Percentiles rank a stretch among this genome's conserved stretches.
Conservation (phyloP, 257 asterid genomes). For the Paulownia fortunei region DNA sequence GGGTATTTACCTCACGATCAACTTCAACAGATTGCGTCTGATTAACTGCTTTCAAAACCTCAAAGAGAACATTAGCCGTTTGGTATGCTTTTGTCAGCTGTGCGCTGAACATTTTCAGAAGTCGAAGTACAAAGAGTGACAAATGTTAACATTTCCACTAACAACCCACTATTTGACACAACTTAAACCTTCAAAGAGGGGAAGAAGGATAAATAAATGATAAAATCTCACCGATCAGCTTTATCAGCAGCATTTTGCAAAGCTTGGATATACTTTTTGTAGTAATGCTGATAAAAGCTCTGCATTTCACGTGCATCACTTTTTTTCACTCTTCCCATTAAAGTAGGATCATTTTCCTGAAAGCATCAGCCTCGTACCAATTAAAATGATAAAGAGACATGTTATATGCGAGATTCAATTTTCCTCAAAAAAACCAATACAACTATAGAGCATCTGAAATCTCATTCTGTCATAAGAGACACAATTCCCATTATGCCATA, state of each 20-base stretch:
- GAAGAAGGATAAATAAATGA: neutral
- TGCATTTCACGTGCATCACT: conserved; percentile 99
- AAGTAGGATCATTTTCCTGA: conserved; percentile 95
- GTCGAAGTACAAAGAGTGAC: conserved; percentile 5
- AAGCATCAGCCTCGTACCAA: conserved; percentile 26
- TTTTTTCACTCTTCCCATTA: conserved; percentile 90
- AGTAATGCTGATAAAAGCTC: conserved; percentile 95
- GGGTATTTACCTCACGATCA: conserved; percentile 81
- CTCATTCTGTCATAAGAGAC: neutral
- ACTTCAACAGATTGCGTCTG: conserved; percentile 91
- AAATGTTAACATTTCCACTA: conserved; percentile 22
- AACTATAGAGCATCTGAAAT: neutral
- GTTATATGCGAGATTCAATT: neutral
- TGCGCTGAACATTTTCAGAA: conserved; percentile 59
- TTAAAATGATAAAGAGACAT: conserved; percentile 8
- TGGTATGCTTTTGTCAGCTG: conserved; percentile 95
- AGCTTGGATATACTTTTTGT: conserved; percentile 93
- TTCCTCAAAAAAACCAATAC: neutral
- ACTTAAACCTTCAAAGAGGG: conserved; percentile 15
- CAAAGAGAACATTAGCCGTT: conserved; percentile 94
- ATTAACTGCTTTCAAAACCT: conserved; percentile 92
- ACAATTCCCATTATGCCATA: neutral
- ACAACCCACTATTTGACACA: neutral
- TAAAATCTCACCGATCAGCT: conserved; percentile 80
- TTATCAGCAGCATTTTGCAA: conserved; percentile 93